Evolutionary conservation across 257 asterid genomes (phyloP).

Genomic region (Solanum tarapatanum): DNA sequence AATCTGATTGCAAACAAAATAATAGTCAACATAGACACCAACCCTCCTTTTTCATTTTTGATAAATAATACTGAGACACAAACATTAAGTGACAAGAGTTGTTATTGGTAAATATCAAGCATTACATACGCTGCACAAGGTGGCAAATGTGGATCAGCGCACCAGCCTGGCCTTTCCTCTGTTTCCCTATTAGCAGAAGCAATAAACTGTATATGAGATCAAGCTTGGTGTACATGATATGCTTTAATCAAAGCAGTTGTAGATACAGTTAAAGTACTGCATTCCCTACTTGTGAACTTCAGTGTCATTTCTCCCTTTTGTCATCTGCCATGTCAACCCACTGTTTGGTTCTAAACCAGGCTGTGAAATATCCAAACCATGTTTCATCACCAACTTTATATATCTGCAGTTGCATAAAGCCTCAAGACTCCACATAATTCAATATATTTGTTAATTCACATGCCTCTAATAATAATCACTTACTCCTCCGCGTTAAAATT

Average conservation of each 20-base stretch:
- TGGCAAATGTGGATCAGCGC: constrained; percentile 76
- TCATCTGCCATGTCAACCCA: constrained; percentile 88
- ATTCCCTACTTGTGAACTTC: constrained; percentile 81
- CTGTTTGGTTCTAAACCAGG: constrained; percentile 83
- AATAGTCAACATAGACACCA: neutral
- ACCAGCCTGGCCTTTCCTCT: constrained; percentile 86
- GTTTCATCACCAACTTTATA: constrained; percentile 63
- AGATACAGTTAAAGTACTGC: neutral
- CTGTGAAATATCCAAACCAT: constrained; percentile 76
- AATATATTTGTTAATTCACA: neutral
- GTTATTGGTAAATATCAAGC: neutral
- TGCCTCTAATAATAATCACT: constrained; percentile 10
- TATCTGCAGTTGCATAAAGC: constrained; percentile 30
- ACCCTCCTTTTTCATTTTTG: neutral
- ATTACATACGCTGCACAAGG: constrained; percentile 93
- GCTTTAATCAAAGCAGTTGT: neutral
- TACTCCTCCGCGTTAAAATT: constrained; percentile 75
- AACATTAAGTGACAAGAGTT: neutral
- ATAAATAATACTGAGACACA: neutral
- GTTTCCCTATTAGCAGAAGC: constrained; percentile 41
- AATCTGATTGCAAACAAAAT: constrained; percentile 33
- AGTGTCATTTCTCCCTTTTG: constrained; percentile 52
- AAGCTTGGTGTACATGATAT: neutral
- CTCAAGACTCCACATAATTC: neutral
- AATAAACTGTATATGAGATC: neutral